Evolutionary conservation across 164 flowering plant species (phyloP).

Genomic region (Nymphaea colorata): DNA sequence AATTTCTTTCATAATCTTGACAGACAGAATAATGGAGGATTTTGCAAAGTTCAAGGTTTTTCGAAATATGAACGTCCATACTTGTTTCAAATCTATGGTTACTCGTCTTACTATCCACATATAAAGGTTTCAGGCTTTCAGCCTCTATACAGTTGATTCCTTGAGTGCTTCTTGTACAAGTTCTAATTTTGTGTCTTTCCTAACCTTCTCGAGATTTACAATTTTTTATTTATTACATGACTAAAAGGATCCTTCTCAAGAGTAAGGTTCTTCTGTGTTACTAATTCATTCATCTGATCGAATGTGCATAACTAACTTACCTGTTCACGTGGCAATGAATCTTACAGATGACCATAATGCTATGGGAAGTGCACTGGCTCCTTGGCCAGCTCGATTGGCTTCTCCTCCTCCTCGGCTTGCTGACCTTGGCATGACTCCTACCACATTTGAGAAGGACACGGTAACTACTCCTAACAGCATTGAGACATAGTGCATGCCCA

Average conservation of each 20-base stretch:
- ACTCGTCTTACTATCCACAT: no score
- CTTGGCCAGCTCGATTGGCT: conserved; percentile 81
- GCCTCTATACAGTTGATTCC: no score
- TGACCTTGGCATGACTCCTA: conserved; percentile 62
- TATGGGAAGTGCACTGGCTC: conserved; percentile 71
- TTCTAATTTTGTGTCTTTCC: neutral
- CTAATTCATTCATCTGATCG: no score
- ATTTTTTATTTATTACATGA: neutral
- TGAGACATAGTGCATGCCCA: no score
- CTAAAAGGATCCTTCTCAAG: neutral
- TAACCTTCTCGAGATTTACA: no score
- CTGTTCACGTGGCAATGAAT: neutral
- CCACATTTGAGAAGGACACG: conserved; percentile 69
- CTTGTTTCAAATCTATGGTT: no score
- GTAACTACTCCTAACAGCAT: conserved; percentile 18
- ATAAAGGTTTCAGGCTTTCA: no score
- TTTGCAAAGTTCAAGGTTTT: no score
- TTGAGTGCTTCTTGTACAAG: neutral
- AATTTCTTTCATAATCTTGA: no score
- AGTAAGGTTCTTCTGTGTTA: neutral
- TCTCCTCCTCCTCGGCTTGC: conserved; percentile 81
- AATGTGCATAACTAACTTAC: neutral
- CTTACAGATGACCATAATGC: conserved; percentile 1
- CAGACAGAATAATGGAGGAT: no score
- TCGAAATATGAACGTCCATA: no score